Percentiles rank a stretch among this genome's conserved stretches.
Evolutionary conservation across 2,329 filamentous ascomycete genomes (phyloP).

Genomic region (Beauveria caledonica): DNA sequence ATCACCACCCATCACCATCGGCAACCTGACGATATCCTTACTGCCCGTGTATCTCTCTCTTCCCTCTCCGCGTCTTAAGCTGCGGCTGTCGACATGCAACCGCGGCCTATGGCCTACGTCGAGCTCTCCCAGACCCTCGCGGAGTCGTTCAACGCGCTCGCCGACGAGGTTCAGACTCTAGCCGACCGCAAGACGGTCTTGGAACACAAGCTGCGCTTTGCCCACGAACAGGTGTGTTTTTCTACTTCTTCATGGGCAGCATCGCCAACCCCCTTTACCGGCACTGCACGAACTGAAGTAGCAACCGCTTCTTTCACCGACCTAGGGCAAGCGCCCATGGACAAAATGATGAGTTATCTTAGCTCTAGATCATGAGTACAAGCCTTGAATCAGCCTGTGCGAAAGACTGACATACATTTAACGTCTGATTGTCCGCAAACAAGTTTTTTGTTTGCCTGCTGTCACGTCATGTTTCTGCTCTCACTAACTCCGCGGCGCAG

Average conservation of each 20-base stretch:
- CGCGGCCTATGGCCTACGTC: constrained; percentile 28
- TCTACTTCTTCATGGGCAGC: neutral
- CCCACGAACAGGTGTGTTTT: constrained; percentile 54
- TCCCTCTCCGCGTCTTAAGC: neutral
- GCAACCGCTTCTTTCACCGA: constrained; percentile 10
- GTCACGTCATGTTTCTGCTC: neutral
- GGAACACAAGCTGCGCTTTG: constrained; percentile 59
- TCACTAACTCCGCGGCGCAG: constrained; percentile 26
- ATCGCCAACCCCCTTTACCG: neutral
- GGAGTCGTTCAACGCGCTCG: constrained; percentile 56
- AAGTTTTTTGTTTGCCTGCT: constrained; percentile 11
- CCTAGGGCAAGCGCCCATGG: constrained; percentile 8
- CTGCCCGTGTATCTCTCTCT: neutral
- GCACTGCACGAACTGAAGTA: neutral
- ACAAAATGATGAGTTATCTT: constrained; percentile 41
- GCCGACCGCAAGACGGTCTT: constrained; percentile 56
- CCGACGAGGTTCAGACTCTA: constrained; percentile 56
- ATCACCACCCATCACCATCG: constrained; percentile 3
- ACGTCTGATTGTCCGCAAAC: constrained; percentile 23
- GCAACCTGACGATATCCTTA: neutral
- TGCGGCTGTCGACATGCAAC: constrained; percentile 4
- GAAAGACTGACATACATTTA: constrained; percentile 50
- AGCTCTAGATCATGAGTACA: constrained; percentile 81
- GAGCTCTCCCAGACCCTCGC: constrained; percentile 47
- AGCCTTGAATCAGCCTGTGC: constrained; percentile 34